These are phyloP conservation scores for Scedosporium boydii DNA, from an alignment of 2,329 filamentous ascomycete genomes.

Conservation along the genomic window DNA sequence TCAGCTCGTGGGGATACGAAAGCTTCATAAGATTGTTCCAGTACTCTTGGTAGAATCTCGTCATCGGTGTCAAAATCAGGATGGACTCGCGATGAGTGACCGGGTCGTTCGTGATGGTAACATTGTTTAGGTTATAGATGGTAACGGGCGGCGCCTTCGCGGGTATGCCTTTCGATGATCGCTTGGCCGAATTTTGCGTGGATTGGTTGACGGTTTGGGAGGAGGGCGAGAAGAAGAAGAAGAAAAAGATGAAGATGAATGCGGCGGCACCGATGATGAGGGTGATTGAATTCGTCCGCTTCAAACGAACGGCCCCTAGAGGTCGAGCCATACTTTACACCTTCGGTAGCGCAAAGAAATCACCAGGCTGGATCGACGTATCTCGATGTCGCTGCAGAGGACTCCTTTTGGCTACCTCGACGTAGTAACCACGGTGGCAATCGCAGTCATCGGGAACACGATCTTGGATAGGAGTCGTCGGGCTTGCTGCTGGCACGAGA, in stretches of 20 bases:
- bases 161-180: constrained; percentile 47
- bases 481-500: neutral
- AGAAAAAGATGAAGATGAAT: constrained; percentile 61
- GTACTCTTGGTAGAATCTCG: constrained; percentile 86
- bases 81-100: constrained; percentile 74
- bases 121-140: constrained; percentile 90
- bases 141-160: constrained; percentile 69
- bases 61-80: constrained; percentile 85
- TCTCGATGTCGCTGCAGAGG: neutral
- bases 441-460: neutral
- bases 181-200: constrained; percentile 26
- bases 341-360: neutral
- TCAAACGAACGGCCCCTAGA: constrained; percentile 60
- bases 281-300: constrained; percentile 70
- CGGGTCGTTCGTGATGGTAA: constrained; percentile 72
- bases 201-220: constrained; percentile 28
- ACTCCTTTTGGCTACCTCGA: neutral
- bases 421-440: neutral
- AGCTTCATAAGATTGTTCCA: constrained; percentile 88
- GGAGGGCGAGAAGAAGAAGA: constrained; percentile 35
- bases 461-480: neutral
- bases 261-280: constrained; percentile 60
- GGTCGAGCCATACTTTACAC: constrained; percentile 37
- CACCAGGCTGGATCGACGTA: neutral
- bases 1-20: constrained; percentile 84